Evolutionary conservation across 768 basidiomycete genomes (phyloP).

Genomic region (Chalciporus chontae): DNA sequence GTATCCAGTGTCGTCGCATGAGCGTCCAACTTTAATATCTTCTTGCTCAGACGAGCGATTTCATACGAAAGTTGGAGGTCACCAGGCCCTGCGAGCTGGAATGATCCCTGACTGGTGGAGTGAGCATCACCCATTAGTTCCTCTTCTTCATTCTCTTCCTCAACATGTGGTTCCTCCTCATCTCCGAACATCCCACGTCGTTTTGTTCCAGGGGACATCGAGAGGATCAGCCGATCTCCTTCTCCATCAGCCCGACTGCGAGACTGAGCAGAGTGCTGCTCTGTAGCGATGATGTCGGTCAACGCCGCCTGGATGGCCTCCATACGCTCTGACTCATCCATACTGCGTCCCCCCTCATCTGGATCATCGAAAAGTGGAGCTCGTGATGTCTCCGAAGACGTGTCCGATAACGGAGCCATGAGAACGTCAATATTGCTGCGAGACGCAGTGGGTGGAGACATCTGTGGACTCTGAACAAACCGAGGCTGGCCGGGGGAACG

Average conservation of each 20-base stretch:
- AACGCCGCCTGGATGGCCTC: slow-evolving; percentile 96
- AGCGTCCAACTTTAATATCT: slow-evolving; percentile 69
- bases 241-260: slow-evolving; percentile 8
- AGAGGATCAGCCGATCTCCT: slow-evolving; percentile 4
- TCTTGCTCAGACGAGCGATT: slow-evolving; percentile 73
- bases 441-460: slow-evolving; percentile 17
- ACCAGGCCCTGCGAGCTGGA: slow-evolving; percentile 80
- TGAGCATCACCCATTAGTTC: slow-evolving; percentile 19
- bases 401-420: slow-evolving; percentile 65
- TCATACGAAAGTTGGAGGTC: slow-evolving; percentile 87
- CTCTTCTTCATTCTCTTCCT: slow-evolving; percentile 48
- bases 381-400: slow-evolving; percentile 50
- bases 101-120: slow-evolving; percentile 47
- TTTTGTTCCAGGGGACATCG: slow-evolving; percentile 12
- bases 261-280: slow-evolving; percentile 45
- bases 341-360: slow-evolving; percentile 50
- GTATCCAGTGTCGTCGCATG: slow-evolving; percentile 85
- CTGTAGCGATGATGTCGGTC: slow-evolving; percentile 91
- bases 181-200: slow-evolving; percentile 35
- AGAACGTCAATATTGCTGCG: slow-evolving; percentile 70
- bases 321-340: slow-evolving; percentile 79
- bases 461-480: slow-evolving; percentile 17
- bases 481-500: slow-evolving; percentile 15
- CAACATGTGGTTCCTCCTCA: slow-evolving; percentile 30
- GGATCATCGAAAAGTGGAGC: slow-evolving; percentile 82